Base-by-base conservation (phyloP, 345 rosid genomes). In the Garcia nutans region DNA sequence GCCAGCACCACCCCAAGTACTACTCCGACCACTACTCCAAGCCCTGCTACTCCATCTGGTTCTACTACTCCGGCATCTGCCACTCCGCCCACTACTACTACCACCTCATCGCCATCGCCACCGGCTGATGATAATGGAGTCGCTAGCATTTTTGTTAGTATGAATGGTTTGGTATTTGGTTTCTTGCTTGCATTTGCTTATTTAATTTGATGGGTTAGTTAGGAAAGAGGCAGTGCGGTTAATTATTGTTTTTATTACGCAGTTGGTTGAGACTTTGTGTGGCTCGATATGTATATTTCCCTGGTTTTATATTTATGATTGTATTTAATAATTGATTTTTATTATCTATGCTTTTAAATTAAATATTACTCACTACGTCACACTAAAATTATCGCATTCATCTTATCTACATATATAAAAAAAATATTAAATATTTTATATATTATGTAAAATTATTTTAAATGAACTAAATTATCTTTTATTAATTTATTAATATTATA, bases 211-310 rank as follows among this genome's bases (percentile, higher is more conserved):
- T 69, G 82, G 75, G 81, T 85, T 84, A 88, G 91, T 85, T 84
- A 88, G 91, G 85, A 80, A 41, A 83, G 93, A 88, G 90, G 87
- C 90, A 84, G 91, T 88, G 93, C 93, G 74, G 5, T 72, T 58
- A n/a, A 28, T 28, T 55, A 12, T 73, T 62, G 60, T 50, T 24
- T 23, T 52, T 72, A 10, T 47, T 47, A 37, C 41, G 13, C 50
- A 8, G 19, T 67, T 61, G 22, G 49, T 62, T 33, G 44, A 10
- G 20, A 54, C 8, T 58, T 68, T 33, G 31, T 69, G 68, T 70
- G 5, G 16, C 1, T 50, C 13, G 2, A 5, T 54, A 16, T 57
- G 57, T 44, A 64, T 22, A 77, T 44, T 23, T 75, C 70, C 57
- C 8, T 28, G 31, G 1, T 28, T 28, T 28, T 28, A 28, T 42